A percentile compares a stretch with the other conserved stretches of the same genome.
These are phyloP conservation scores for Pelargonium nanum DNA, from an alignment of 345 rosid genomes.

Conservation along the genomic window DNA sequence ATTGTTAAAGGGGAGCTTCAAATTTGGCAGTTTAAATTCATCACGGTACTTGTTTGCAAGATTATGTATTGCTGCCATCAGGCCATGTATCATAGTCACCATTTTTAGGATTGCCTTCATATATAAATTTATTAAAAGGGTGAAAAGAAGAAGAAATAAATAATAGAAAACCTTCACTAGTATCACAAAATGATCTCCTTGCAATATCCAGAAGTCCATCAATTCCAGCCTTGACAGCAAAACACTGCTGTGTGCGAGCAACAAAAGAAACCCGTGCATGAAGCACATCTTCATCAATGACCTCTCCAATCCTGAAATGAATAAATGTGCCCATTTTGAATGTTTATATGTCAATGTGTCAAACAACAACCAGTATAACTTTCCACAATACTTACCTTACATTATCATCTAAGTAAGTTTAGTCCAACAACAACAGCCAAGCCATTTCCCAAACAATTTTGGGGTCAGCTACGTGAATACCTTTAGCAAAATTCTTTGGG, in stretches of 20 bases:
- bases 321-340: slow-evolving; percentile 8
- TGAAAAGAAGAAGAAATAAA: slow-evolving; percentile 4
- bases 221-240: slow-evolving; percentile 90
- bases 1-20: slow-evolving; percentile 91
- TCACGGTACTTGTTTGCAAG: slow-evolving; percentile 84
- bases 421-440: too few relatives aligned
- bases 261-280: slow-evolving; percentile 91
- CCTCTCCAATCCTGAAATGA: slow-evolving; percentile 67
- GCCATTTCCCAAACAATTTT: too few relatives aligned
- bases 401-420: too few relatives aligned
- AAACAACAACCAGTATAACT: not conserved
- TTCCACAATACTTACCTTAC: not conserved
- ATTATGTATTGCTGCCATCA: slow-evolving; percentile 68
- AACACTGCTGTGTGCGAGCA: slow-evolving; percentile 98
- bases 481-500: too few relatives aligned
- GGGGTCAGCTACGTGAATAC: too few relatives aligned
- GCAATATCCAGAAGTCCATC: slow-evolving; percentile 94
- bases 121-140: not conserved
- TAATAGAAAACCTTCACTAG: slow-evolving; percentile 68
- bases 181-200: slow-evolving; percentile 87
- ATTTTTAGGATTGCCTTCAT: slow-evolving; percentile 10
- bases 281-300: slow-evolving; percentile 88
- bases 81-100: slow-evolving; percentile 1
- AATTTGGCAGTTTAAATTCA: slow-evolving; percentile 74
- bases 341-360: not conserved